Percentiles rank a stretch among this genome's conserved stretches.
These are phyloP conservation scores for Kazachstania psychrophila DNA, from an alignment of 805 yeast species.

Conservation along the genomic window DNA sequence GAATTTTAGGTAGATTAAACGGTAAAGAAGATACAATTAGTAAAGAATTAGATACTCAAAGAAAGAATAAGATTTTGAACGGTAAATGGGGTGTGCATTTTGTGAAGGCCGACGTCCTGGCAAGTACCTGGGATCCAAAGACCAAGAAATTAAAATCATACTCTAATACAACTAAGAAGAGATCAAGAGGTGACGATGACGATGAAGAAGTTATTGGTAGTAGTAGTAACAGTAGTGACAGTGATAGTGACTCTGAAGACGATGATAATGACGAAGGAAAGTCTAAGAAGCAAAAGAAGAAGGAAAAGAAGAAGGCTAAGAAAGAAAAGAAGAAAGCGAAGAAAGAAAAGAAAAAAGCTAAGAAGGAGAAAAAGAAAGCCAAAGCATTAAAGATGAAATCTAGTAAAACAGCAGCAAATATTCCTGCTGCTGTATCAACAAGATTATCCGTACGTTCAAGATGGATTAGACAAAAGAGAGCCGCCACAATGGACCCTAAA, in stretches of 20 bases:
- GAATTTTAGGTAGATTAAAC: slow-evolving; percentile 78
- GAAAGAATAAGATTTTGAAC: slow-evolving; percentile 60
- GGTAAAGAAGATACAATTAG: slow-evolving; percentile 67
- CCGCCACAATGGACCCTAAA: slow-evolving; percentile 82
- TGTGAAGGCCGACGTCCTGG: slow-evolving; percentile 73
- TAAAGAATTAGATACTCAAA: slow-evolving; percentile 57
- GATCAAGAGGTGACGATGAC: slow-evolving; percentile 25
- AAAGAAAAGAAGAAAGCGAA: slow-evolving; percentile 26
- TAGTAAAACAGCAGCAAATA: slow-evolving; percentile 16
- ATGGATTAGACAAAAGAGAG: slow-evolving; percentile 84
- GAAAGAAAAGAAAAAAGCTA: slow-evolving; percentile 20
- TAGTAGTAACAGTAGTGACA: slow-evolving; percentile 21
- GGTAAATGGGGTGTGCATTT: slow-evolving; percentile 87
- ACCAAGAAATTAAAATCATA: slow-evolving; percentile 31
- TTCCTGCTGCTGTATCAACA: slow-evolving; percentile 35
- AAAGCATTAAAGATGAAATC: slow-evolving; percentile 19
- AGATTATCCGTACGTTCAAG: slow-evolving; percentile 69
- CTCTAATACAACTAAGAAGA: slow-evolving; percentile 25
- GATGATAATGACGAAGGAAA: slow-evolving; percentile 23
- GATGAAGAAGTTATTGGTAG: slow-evolving; percentile 13
- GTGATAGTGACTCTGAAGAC: slow-evolving; percentile 26
- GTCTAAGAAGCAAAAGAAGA: slow-evolving; percentile 25
- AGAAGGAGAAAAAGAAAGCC: background rate
- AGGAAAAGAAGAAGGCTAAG: slow-evolving; percentile 25
- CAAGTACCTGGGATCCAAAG: slow-evolving; percentile 74